phyloP scores from a whole-genome alignment of 2,329 filamentous ascomycete genomes.

The Aspergillus novoparasiticus region DNA sequence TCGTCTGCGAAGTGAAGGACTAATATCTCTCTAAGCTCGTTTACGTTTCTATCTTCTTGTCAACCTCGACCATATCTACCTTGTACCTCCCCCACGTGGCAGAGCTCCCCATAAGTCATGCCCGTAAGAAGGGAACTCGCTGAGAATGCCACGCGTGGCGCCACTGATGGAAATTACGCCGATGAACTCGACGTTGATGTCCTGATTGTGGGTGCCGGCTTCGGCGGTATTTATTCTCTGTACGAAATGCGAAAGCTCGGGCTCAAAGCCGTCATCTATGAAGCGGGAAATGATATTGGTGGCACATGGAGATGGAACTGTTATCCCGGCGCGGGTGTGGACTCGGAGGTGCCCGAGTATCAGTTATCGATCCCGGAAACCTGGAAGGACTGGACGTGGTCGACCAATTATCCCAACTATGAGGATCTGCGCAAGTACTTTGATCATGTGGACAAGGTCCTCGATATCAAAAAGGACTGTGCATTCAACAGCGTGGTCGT shows the following conservation, averaged over 20 bases:
- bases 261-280: constrained; percentile 53
- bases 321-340: constrained; percentile 59
- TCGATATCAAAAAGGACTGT: constrained; percentile 48
- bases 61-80: neutral
- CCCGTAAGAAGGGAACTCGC: neutral
- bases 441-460: constrained; percentile 47
- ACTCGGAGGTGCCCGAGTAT: constrained; percentile 58
- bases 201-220: constrained; percentile 26
- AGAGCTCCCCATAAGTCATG: neutral
- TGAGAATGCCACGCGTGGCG: neutral
- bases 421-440: constrained; percentile 52
- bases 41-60: neutral
- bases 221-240: constrained; percentile 52
- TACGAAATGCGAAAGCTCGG: constrained; percentile 56
- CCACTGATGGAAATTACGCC: constrained; percentile 31
- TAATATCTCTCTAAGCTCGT: neutral
- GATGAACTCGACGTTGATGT: constrained; percentile 27
- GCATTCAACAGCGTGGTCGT: constrained; percentile 49
- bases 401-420: constrained; percentile 30
- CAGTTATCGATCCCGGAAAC: constrained; percentile 55
- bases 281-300: constrained; percentile 55
- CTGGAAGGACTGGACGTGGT: constrained; percentile 51
- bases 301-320: constrained; percentile 61
- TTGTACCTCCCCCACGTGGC: neutral
- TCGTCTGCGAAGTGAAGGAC: neutral